Conservation (phyloP, 768 basidiomycete species). For the Boletus edulis region DNA sequence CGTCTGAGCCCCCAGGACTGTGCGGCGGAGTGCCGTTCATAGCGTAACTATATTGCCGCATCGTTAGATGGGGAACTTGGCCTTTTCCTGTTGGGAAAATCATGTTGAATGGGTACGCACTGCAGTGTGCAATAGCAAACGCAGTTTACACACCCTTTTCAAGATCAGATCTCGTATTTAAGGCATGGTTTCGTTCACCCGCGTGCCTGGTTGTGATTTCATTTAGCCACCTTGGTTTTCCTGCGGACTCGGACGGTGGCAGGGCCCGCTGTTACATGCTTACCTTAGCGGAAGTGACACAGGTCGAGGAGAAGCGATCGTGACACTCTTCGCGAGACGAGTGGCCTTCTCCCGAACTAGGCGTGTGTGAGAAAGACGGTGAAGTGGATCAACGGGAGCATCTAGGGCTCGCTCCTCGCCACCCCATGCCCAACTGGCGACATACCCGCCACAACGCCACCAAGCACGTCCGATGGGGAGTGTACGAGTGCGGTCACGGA, state of each 20-base stretch:
- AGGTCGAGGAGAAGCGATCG: conserved; percentile 23
- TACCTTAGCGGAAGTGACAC: conserved; percentile 19
- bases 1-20: conserved; percentile 13
- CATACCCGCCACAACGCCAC: conserved; percentile 19
- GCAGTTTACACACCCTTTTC: conserved; percentile 24
- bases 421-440: conserved; percentile 14
- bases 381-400: conserved; percentile 16
- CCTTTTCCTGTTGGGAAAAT: conserved; percentile 38
- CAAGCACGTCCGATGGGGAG: conserved; percentile 17
- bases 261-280: conserved; percentile 13
- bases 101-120: conserved; percentile 23
- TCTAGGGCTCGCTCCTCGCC: conserved; percentile 11
- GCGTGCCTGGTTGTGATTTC: conserved; percentile 36
- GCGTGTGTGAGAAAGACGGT: conserved; percentile 23
- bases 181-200: conserved; percentile 25
- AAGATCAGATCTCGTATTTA: conserved; percentile 36
- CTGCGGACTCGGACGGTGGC: conserved; percentile 25
- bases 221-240: conserved; percentile 35
- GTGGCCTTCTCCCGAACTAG: conserved; percentile 9
- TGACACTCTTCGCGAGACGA: conserved; percentile 8
- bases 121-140: conserved; percentile 28
- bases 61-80: conserved; percentile 30
- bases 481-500: conserved; percentile 1
- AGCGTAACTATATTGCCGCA: conserved; percentile 34
- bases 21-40: conserved; percentile 32